Percentiles rank a stretch among this genome's conserved stretches.
Evolutionary conservation across 108 stramenopile species (phyloP).

Genomic region (Cyclotella choctawhatcheeana): DNA sequence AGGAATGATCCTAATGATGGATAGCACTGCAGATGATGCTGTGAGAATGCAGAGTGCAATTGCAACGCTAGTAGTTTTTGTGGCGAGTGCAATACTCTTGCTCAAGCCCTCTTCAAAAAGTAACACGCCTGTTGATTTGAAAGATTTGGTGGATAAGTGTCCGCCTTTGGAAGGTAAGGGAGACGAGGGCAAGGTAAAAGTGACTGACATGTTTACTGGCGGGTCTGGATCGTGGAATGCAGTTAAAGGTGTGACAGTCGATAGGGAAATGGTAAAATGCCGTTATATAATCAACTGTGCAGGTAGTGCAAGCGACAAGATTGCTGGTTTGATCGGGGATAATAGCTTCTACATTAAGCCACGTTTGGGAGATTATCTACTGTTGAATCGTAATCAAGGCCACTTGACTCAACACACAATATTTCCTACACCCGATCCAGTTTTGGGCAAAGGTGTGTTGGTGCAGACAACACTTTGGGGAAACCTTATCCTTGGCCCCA

Average conservation of each 20-base stretch:
- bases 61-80: conserved; percentile 32
- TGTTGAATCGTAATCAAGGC: conserved; percentile 78
- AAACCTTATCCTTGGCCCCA: conserved; percentile 80
- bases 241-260: conserved; percentile 61
- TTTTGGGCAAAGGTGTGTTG: conserved; percentile 81
- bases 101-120: conserved; percentile 9
- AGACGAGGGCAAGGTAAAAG: conserved; percentile 54
- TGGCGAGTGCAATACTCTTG: conserved; percentile 29
- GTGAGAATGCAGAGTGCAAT: conserved; percentile 28
- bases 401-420: conserved; percentile 68
- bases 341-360: conserved; percentile 78
- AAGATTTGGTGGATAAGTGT: conserved; percentile 58
- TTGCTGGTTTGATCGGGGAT: conserved; percentile 83
- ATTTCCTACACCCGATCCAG: conserved; percentile 85
- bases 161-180: conserved; percentile 53
- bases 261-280: conserved; percentile 58
- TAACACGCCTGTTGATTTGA: conserved; percentile 24
- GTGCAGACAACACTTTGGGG: conserved; percentile 86
- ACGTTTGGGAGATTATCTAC: conserved; percentile 74
- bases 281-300: conserved; percentile 80
- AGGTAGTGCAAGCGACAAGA: conserved; percentile 70
- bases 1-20: conserved; percentile 46
- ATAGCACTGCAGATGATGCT: conserved; percentile 22
- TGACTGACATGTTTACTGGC: conserved; percentile 73
- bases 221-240: conserved; percentile 65